phyloP scores from a whole-genome alignment of 306 rosid genomes.

The Acmispon strigosus region DNA sequence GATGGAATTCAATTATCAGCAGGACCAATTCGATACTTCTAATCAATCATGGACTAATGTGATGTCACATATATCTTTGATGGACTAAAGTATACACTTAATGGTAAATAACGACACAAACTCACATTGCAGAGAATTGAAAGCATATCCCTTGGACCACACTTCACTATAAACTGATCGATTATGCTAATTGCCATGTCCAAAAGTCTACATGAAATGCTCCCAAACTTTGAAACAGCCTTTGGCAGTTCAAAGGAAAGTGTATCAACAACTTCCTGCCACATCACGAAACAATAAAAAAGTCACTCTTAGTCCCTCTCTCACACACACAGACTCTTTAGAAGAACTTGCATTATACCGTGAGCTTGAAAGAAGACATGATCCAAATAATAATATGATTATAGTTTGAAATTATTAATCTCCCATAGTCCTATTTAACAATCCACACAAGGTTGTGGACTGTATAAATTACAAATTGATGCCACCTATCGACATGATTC shows the following conservation, averaged over 20 bases:
- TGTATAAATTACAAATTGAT: background rate
- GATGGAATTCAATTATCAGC: background rate
- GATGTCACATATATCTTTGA: background rate
- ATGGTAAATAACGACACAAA: background rate
- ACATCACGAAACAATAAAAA: background rate
- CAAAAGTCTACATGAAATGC: conserved; percentile 48
- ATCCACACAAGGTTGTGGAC: background rate
- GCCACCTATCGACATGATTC: background rate
- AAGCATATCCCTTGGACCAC: conserved; percentile 85
- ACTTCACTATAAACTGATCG: conserved; percentile 42
- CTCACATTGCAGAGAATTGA: conserved; percentile 63
- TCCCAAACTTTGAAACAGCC: conserved; percentile 59
- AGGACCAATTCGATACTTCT: background rate
- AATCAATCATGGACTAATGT: background rate
- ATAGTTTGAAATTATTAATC: background rate
- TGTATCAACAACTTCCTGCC: conserved; percentile 57
- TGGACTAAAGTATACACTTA: background rate
- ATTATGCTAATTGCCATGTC: conserved; percentile 53
- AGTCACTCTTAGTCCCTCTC: background rate
- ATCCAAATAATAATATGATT: background rate
- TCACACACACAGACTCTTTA: background rate
- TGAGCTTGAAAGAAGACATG: conserved; percentile 7
- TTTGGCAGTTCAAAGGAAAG: conserved; percentile 75
- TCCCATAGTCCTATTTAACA: background rate
- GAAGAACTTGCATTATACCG: background rate